phyloP scores from a whole-genome alignment of 345 rosid species.

The Tarenaya hassleriana region DNA sequence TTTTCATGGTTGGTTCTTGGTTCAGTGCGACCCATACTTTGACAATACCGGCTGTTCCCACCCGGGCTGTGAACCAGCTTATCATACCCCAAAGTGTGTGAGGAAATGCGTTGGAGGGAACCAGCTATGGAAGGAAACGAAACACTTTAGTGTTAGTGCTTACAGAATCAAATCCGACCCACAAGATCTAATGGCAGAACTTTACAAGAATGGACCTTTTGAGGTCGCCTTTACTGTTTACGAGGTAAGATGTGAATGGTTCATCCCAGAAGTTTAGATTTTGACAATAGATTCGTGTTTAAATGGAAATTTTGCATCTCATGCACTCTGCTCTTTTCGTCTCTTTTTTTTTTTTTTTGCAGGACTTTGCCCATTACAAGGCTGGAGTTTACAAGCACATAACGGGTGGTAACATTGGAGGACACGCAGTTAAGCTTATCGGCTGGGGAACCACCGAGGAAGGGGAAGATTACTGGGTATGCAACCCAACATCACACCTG shows the following conservation, averaged over 20 bases:
- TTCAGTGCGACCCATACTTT: constrained; percentile 86
- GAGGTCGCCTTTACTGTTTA: constrained; percentile 86
- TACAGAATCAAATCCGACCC: constrained; percentile 66
- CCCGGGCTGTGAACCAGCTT: constrained; percentile 94
- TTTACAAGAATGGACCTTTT: constrained; percentile 81
- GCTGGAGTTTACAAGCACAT: constrained; percentile 90
- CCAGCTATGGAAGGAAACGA: constrained; percentile 68
- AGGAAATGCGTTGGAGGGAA: constrained; percentile 66
- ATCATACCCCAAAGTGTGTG: constrained; percentile 79
- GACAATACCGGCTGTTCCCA: constrained; percentile 83
- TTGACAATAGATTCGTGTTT: too few relatives aligned
- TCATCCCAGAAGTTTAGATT: not conserved
- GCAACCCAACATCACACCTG: not conserved
- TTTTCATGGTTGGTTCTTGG: constrained; percentile 15
- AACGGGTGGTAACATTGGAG: constrained; percentile 67
- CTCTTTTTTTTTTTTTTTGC: constrained; percentile 10
- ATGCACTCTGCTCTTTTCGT: too few relatives aligned
- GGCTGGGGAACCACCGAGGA: constrained; percentile 92
- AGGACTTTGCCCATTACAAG: constrained; percentile 96
- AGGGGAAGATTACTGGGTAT: constrained; percentile 94
- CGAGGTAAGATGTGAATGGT: constrained; percentile 47
- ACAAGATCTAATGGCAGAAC: constrained; percentile 70
- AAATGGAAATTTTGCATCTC: not conserved
- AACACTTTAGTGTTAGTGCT: constrained; percentile 67
- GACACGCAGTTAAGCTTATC: constrained; percentile 92